phyloP scores from a whole-genome alignment of 306 rosid genomes.

The Cicer yamashitae region DNA sequence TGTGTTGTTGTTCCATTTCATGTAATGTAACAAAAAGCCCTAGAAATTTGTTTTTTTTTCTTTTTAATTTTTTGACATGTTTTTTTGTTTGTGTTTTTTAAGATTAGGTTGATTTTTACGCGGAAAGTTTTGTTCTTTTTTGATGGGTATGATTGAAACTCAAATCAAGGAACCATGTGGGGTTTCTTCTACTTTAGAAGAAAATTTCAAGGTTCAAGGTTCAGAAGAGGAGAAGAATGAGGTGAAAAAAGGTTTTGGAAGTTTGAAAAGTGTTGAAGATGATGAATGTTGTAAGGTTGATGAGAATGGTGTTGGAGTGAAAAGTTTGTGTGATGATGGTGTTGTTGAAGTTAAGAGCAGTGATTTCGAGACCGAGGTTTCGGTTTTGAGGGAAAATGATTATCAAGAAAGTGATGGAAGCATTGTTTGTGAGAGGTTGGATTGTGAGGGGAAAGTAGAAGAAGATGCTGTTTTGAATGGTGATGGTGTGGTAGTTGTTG shows the following conservation, averaged over 20 bases:
- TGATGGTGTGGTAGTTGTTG: background rate
- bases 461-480: slow-evolving; percentile 10
- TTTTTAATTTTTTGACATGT: background rate
- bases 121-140: slow-evolving; percentile 39
- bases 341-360: slow-evolving; percentile 45
- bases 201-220: slow-evolving; percentile 36
- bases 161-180: slow-evolving; percentile 47
- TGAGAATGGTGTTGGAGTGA: slow-evolving; percentile 41
- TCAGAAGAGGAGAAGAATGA: slow-evolving; percentile 44
- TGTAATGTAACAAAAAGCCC: slow-evolving; percentile 48
- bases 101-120: slow-evolving; percentile 51
- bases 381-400: slow-evolving; percentile 42
- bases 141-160: slow-evolving; percentile 65
- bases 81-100: slow-evolving; percentile 28
- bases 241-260: slow-evolving; percentile 36
- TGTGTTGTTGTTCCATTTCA: slow-evolving; percentile 4
- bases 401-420: slow-evolving; percentile 38
- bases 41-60: slow-evolving; percentile 41
- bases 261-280: slow-evolving; percentile 21
- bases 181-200: slow-evolving; percentile 43
- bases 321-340: slow-evolving; percentile 42
- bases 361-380: slow-evolving; percentile 45
- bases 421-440: slow-evolving; percentile 43
- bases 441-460: slow-evolving; percentile 26
- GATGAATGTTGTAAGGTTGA: no score